Conservation (phyloP, 345 rosid species). For the Eucalyptus dawsonii region DNA sequence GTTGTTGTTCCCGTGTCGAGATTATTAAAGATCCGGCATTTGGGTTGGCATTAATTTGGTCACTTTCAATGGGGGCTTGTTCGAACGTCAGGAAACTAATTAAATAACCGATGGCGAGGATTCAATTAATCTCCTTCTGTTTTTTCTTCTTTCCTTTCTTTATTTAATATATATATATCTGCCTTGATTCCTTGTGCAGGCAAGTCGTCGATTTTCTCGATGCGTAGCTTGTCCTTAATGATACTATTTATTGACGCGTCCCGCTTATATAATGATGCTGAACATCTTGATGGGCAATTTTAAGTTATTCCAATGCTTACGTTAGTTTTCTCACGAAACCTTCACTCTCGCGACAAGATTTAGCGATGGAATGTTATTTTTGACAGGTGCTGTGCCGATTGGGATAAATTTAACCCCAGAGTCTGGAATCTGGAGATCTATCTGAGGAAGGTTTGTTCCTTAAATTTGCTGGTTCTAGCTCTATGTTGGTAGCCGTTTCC, state of each 20-base stretch:
- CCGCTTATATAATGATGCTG: not conserved
- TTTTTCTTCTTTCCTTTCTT: not conserved
- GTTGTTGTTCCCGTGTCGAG: not conserved
- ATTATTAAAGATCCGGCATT: not conserved
- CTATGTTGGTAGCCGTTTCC: not conserved
- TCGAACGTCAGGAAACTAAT: not conserved
- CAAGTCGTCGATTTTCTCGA: constrained; percentile 8
- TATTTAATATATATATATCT: not conserved
- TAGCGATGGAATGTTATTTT: not conserved
- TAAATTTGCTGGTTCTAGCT: not conserved
- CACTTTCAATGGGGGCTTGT: not conserved
- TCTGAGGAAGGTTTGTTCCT: not conserved
- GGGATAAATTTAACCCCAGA: not conserved
- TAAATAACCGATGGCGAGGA: not conserved
- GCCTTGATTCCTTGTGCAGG: not conserved
- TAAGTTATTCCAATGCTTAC: not conserved
- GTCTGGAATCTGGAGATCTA: not conserved
- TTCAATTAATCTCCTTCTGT: not conserved
- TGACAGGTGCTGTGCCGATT: not conserved
- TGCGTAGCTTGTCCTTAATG: constrained; percentile 3
- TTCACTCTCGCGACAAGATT: not conserved
- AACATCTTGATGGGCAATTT: not conserved
- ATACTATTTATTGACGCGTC: not conserved
- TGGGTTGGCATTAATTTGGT: not conserved
- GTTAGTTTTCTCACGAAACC: not conserved